Percentiles rank a stretch among this genome's conserved stretches.
These are phyloP conservation scores for Trichosanthes cucumerina DNA, from an alignment of 306 rosid genomes.

Conservation along the genomic window DNA sequence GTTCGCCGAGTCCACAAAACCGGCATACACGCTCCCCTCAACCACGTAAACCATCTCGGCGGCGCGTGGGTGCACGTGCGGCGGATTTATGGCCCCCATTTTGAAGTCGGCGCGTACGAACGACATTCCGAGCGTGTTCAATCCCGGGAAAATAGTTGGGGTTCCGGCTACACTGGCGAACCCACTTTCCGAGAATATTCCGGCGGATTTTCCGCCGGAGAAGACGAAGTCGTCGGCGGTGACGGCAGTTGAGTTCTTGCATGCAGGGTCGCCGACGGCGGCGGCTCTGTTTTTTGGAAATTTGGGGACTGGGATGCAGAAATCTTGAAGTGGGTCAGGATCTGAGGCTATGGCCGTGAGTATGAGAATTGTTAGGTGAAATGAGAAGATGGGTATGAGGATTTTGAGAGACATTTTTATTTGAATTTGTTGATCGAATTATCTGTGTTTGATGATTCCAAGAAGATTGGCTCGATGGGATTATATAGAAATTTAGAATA, in stretches of 20 bases:
- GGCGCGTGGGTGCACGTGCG: constrained; percentile 89
- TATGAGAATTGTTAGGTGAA: constrained; percentile 7
- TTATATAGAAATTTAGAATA: constrained; percentile 10
- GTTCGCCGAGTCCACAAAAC: constrained; percentile 76
- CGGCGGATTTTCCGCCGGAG: constrained; percentile 35
- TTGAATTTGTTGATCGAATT: neutral
- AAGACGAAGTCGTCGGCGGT: constrained; percentile 60
- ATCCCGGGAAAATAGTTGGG: constrained; percentile 52
- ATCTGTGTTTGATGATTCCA: neutral
- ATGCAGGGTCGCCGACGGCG: constrained; percentile 33
- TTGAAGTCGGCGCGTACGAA: constrained; percentile 61
- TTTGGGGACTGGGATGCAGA: constrained; percentile 62
- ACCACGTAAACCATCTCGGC: constrained; percentile 64
- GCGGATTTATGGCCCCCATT: constrained; percentile 68
- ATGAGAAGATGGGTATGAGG: constrained; percentile 18
- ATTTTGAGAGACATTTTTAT: constrained; percentile 36
- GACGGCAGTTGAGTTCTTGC: constrained; percentile 71
- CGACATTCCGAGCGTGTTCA: constrained; percentile 86
- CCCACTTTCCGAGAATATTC: constrained; percentile 54
- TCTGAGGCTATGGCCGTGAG: constrained; percentile 54
- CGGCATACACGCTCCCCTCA: constrained; percentile 58
- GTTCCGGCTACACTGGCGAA: constrained; percentile 47
- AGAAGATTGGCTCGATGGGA: neutral
- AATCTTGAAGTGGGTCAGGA: constrained; percentile 91
- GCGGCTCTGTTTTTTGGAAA: constrained; percentile 22